Evolutionary conservation across 139 green algal species (phyloP).

Genomic region (Haematococcus sp.): DNA sequence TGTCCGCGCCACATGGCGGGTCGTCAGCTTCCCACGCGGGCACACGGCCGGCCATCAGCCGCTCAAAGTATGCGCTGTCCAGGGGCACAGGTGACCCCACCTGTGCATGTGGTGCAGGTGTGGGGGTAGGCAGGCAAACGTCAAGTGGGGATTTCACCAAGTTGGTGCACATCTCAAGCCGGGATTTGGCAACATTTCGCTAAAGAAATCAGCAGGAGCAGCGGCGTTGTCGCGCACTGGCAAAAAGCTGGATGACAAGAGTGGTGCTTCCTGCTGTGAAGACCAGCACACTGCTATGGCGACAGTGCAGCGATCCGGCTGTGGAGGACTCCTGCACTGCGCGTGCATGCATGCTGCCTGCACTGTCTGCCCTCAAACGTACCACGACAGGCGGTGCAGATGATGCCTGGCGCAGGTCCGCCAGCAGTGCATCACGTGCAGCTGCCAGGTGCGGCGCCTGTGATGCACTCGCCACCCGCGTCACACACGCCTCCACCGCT

Average conservation of each 20-base stretch:
- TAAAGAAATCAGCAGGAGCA: no score
- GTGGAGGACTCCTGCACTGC: no score
- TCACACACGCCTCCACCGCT: constrained; percentile 2
- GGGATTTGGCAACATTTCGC: no score
- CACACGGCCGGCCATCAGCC: not conserved
- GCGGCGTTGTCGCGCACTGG: no score
- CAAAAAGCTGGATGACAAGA: no score
- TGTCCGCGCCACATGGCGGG: not conserved
- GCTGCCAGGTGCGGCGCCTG: constrained; percentile 2
- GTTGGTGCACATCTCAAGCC: no score
- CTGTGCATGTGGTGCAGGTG: not conserved
- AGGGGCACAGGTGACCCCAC: not conserved
- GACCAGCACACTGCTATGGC: no score
- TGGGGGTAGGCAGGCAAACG: no score
- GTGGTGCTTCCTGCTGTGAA: no score
- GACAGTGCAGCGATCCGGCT: no score
- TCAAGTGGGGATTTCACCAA: no score
- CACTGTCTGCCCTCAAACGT: not conserved
- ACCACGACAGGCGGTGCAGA: not conserved
- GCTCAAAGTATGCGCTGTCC: not conserved
- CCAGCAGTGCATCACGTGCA: not conserved
- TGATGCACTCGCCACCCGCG: not conserved
- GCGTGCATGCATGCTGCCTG: no score
- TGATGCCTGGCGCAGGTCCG: not conserved
- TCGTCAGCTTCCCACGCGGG: not conserved